A percentile compares a stretch with the other conserved stretches of the same genome.
Evolutionary conservation across 257 asterid genomes (phyloP).

Genomic region (Solanum tarapatanum): DNA sequence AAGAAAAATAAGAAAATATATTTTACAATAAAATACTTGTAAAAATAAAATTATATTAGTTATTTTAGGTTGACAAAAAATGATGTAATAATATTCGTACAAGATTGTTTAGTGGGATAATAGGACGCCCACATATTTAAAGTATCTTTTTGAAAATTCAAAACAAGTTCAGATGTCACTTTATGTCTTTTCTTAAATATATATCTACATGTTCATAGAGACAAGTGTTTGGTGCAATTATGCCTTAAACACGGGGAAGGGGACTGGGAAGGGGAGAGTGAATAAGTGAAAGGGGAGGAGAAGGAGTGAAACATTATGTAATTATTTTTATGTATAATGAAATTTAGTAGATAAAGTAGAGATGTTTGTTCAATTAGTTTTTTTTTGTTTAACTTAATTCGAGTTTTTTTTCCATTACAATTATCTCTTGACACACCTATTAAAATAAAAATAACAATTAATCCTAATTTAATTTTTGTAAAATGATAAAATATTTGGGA

Average conservation of each 20-base stretch:
- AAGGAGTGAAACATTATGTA: not conserved
- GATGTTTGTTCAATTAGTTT: no score
- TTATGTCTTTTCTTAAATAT: no score
- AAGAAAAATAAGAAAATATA: no score
- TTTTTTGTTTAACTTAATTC: not conserved
- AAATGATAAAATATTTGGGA: not conserved
- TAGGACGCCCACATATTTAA: no score
- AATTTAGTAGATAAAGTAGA: not conserved
- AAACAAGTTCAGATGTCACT: no score
- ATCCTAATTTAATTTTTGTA: not conserved
- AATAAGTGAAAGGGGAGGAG: not conserved
- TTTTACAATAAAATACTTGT: no score
- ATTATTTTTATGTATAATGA: not conserved
- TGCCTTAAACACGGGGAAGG: not conserved
- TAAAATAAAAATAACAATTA: not conserved
- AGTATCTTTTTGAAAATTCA: no score
- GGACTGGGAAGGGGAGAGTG: not conserved
- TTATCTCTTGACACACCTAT: not conserved
- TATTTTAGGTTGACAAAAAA: no score
- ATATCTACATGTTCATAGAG: not conserved
- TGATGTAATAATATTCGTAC: no score
- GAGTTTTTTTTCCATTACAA: not conserved
- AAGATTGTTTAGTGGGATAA: no score
- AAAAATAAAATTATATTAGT: no score
- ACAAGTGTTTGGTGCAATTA: not conserved